Evolutionary conservation across 108 stramenopile genomes (phyloP), one percentile per base, ranked within the genome.

Genomic region (Cyclotella cryptica): DNA sequence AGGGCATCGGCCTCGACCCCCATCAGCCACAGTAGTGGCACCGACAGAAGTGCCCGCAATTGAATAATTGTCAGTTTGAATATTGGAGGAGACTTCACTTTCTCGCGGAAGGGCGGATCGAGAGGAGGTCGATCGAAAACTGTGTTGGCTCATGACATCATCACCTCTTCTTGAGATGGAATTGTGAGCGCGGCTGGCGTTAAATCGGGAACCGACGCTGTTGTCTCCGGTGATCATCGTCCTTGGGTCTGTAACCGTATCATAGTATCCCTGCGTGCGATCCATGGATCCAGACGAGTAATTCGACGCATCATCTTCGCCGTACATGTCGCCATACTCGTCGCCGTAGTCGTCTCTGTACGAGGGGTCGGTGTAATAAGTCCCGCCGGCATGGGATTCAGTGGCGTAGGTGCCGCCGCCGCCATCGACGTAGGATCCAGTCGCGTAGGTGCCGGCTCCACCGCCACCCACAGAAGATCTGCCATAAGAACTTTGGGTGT

Each of bases 1-100:
- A 11, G 73, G 73, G 21, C 69, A 78, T n/a, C 77, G 65, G 0
- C 77, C 77, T 52, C 70, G 28, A 29, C 77, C 77, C 12, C 77
- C 77, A 46, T 57, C 29, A n/a, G 77, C 69, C 10, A 78, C 63
- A 8, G 70, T 71, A 17, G 77, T 78, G 40, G 53, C 69, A 22
- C 39, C 68, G 5, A 30, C 18, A 44, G 35, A 35, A 40, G 35
- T 24, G 3, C 54, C 42, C 11, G 69, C 17, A 0, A 53, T 26
- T 6, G 69, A 53, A 71, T 22, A 15, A 15, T 5, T 22, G 21
- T 30, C 49, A 35, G 27, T 53, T 9, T 22, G 46, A 29, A 49
- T 28, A 15, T 19, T 19, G 17, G 49, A 58, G 21, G 26, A 58
- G 28, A 14, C 2, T 52, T 52, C 19, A 22, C n/a, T 22, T 27